A percentile compares a stretch with the other conserved stretches of the same genome.
phyloP scores from a whole-genome alignment of 1,284 basidiomycete species.

The Austroboletus novae-zelandiae region DNA sequence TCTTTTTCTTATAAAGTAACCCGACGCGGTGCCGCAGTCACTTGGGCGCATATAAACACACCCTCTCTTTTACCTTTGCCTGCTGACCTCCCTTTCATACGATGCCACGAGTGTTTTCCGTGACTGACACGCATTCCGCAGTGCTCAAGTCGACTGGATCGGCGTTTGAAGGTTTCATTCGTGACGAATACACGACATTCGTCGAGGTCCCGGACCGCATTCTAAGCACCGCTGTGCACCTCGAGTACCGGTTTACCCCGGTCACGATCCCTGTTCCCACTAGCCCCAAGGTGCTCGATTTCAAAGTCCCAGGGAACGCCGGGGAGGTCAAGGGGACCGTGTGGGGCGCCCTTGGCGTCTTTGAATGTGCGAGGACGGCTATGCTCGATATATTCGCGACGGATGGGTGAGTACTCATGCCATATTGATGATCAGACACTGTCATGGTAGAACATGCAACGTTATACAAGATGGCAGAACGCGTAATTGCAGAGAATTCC shows the following conservation, averaged over 20 bases:
- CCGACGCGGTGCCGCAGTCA: neutral
- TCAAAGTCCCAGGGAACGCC: slow-evolving; percentile 44
- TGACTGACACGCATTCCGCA: slow-evolving; percentile 26
- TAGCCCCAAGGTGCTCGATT: slow-evolving; percentile 49
- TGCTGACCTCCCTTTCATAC: neutral
- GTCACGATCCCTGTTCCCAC: slow-evolving; percentile 45
- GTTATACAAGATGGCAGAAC: slow-evolving; percentile 84
- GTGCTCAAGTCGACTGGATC: slow-evolving; percentile 92
- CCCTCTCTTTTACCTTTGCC: neutral
- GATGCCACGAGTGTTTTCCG: neutral
- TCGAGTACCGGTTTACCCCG: slow-evolving; percentile 63
- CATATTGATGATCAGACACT: neutral
- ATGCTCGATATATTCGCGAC: slow-evolving; percentile 84
- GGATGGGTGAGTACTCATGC: slow-evolving; percentile 57
- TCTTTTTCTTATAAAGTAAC: slow-evolving; percentile 14
- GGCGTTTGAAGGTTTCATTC: slow-evolving; percentile 79
- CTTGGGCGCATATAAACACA: neutral
- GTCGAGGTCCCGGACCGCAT: slow-evolving; percentile 81
- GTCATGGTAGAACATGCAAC: slow-evolving; percentile 59
- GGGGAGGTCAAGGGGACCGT: slow-evolving; percentile 45
- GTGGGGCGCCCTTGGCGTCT: slow-evolving; percentile 62
- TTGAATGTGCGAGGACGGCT: slow-evolving; percentile 54
- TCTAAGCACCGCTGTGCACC: slow-evolving; percentile 81
- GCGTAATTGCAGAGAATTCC: slow-evolving; percentile 65
- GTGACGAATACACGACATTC: slow-evolving; percentile 89